Evolutionary conservation across 1,284 basidiomycete species (phyloP), one percentile per base, ranked within the genome.

Genomic region (Moniliophthora roreri): DNA sequence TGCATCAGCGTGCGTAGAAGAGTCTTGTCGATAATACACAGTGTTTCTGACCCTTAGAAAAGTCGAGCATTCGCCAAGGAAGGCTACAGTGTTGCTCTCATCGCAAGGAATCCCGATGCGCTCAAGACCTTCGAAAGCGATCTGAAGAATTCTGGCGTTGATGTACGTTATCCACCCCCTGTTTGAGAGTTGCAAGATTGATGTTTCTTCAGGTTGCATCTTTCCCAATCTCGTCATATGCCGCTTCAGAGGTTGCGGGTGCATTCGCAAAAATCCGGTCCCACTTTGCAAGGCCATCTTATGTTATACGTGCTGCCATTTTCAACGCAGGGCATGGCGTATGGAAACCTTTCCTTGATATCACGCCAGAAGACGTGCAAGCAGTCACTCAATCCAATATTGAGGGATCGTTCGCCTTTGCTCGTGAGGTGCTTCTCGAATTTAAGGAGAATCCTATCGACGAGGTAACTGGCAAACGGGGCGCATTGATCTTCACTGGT

Each of bases 401-500:
- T 52, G 74, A 80, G 24, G 80, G 79, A 0, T 79, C 84, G 0
- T 90, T 88, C 51, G 77, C 85, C 0, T 93, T 92, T 64, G 70
- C 89, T 3, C 79, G 80, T 28, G 79, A 83, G 53, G 80, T 78
- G 2, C 77, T 92, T 50, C 62, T 80, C 23, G 73, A 78, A 7
- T 85, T 91, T 72, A 80, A 82, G 61, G 74, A 78, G 52, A 87
- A 87, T 59, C 75, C 2, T 67, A 73, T 52, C 53, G 63, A 34
- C 38, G 11, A 28, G 18, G 34, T 65, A 0, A 66, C 55, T 35
- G 79, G 79, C 26, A 78, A 76, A 63, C 73, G 80, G 11, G 89
- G 89, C 11, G 82, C 85, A 1, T 68, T 92, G 45, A 78, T 92
- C 32, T 89, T 91, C 66, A 92, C 90, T 0, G 89, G 89, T 2